Percentiles rank a stretch among this genome's conserved stretches.
Evolutionary conservation across 2,329 filamentous ascomycete species (phyloP).

Genomic region (Fusarium hainanense): DNA sequence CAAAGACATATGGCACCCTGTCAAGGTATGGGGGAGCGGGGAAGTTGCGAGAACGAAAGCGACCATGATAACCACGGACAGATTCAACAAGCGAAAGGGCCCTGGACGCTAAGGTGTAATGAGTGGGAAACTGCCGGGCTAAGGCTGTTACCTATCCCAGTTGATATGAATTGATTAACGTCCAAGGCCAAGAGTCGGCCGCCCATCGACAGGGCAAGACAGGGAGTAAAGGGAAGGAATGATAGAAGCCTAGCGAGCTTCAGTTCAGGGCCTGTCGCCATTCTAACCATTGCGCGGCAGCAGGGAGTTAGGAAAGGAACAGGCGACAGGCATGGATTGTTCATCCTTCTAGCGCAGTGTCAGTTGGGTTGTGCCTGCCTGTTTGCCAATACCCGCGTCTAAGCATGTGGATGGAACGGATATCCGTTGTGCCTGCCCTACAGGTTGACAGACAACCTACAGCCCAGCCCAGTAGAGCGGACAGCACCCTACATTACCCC

Average conservation of each 20-base stretch:
- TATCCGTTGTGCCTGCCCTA: conserved; percentile 8
- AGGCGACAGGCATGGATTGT: conserved; percentile 27
- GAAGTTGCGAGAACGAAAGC: conserved; percentile 5
- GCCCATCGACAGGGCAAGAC: conserved; percentile 16
- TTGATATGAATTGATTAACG: conserved; percentile 4
- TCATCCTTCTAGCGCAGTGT: conserved; percentile 36
- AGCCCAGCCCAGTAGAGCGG: neutral
- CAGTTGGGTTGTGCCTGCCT: conserved; percentile 24
- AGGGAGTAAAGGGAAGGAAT: neutral
- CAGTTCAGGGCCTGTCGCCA: conserved; percentile 4
- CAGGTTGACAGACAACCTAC: neutral
- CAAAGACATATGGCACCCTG: conserved; percentile 8
- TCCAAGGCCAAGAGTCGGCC: conserved; percentile 29
- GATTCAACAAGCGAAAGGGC: conserved; percentile 2
- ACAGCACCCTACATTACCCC: conserved; percentile 3
- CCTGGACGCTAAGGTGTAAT: conserved; percentile 4
- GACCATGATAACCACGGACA: conserved; percentile 6
- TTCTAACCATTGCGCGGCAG: conserved; percentile 33
- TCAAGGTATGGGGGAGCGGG: conserved; percentile 14
- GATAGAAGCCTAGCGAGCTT: neutral
- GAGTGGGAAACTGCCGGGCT: conserved; percentile 27
- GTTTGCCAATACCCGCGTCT: conserved; percentile 35
- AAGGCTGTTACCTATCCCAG: conserved; percentile 5
- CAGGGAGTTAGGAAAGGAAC: conserved; percentile 22
- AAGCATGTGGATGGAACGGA: neutral